Percentiles rank a stretch among this genome's conserved stretches.
These are phyloP conservation scores for Candida tibetensis DNA, from an alignment of 805 yeast species.

Conservation along the genomic window DNA sequence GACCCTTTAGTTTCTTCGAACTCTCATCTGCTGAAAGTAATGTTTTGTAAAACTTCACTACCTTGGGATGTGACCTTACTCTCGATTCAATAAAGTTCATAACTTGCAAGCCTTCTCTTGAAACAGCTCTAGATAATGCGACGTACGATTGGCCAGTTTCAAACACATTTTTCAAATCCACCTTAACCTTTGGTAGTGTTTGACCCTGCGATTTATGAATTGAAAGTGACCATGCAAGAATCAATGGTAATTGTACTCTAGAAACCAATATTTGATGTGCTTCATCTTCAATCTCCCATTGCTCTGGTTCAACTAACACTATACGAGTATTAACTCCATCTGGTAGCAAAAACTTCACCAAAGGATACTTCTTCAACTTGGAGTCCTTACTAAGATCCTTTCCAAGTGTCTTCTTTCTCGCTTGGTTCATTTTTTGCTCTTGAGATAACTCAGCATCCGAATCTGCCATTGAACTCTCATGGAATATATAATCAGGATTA, in stretches of 20 bases:
- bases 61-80: slow-evolving; percentile 70
- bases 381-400: slow-evolving; percentile 44
- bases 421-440: slow-evolving; percentile 24
- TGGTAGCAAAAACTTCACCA: slow-evolving; percentile 71
- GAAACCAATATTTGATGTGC: slow-evolving; percentile 63
- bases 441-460: background rate
- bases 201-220: slow-evolving; percentile 97
- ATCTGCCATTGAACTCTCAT: background rate
- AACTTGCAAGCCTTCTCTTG: slow-evolving; percentile 80
- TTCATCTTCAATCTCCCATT: slow-evolving; percentile 78
- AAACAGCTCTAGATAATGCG: slow-evolving; percentile 86
- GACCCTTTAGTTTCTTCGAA: slow-evolving; percentile 13
- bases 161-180: slow-evolving; percentile 72
- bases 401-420: slow-evolving; percentile 48
- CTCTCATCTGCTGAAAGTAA: slow-evolving; percentile 39
- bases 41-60: slow-evolving; percentile 62
- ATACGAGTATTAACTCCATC: slow-evolving; percentile 68
- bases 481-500: slow-evolving; percentile 17
- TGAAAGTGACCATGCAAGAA: slow-evolving; percentile 95
- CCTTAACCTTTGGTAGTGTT: slow-evolving; percentile 71
- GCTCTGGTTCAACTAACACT: slow-evolving; percentile 78
- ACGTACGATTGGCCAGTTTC: slow-evolving; percentile 97
- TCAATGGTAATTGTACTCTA: slow-evolving; percentile 78
- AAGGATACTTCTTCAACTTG: slow-evolving; percentile 54
- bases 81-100: slow-evolving; percentile 61